Conservation (phyloP, 768 basidiomycete species). For the Collybiopsis confluens region DNA sequence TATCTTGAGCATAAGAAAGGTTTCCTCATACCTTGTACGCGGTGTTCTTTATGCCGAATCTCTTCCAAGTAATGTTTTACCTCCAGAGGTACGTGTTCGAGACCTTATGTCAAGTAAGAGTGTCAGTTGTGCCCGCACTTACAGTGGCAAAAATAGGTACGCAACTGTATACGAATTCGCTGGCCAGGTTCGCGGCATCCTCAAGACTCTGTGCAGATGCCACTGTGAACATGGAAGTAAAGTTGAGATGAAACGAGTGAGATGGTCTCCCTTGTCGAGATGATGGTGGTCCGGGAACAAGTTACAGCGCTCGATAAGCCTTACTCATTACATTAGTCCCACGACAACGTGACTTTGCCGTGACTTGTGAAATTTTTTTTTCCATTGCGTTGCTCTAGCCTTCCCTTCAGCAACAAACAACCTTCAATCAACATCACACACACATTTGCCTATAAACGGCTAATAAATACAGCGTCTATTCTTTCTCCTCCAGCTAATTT, state of each 20-base stretch:
- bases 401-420: too few species aligned
- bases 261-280: background rate
- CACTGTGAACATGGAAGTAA: background rate
- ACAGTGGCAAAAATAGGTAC: background rate
- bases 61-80: slow-evolving; percentile 49
- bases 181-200: slow-evolving; percentile 48
- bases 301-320: background rate
- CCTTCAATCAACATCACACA: too few species aligned
- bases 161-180: slow-evolving; percentile 53
- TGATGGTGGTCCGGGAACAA: background rate
- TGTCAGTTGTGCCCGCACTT: too few species aligned
- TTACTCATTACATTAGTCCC: background rate
- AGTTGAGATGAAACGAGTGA: background rate
- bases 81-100: slow-evolving; percentile 53
- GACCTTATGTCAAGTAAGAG: slow-evolving; percentile 25
- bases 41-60: slow-evolving; percentile 42
- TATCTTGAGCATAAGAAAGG: background rate
- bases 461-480: too few species aligned
- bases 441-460: too few species aligned
- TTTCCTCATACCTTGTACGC: slow-evolving; percentile 31
- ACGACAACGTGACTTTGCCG: too few species aligned
- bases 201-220: slow-evolving; percentile 33
- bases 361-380: too few species aligned
- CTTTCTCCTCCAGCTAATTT: too few species aligned
- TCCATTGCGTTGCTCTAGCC: too few species aligned